Evolutionary conservation across 176 grass and related monocot genomes (phyloP).

Genomic region (Alloteropsis semialata): DNA sequence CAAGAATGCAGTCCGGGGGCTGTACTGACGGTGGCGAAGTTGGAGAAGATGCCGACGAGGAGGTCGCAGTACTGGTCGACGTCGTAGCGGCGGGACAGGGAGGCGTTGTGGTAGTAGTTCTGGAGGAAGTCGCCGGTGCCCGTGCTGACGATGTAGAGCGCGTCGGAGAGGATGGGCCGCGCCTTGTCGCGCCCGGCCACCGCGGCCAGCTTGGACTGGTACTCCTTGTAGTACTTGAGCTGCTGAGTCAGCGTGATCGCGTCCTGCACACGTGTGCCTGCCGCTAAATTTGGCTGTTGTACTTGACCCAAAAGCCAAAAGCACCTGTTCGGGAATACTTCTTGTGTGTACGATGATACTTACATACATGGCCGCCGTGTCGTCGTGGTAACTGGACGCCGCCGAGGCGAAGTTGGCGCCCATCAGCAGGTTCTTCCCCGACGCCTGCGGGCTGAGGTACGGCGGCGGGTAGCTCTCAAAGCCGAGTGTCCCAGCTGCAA

Average conservation of each 20-base stretch:
- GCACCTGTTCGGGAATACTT: no score
- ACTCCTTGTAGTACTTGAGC: conserved; percentile 71
- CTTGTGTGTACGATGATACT: no score
- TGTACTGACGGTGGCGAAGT: conserved; percentile 45
- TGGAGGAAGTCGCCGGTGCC: conserved; percentile 77
- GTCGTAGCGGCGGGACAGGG: conserved; percentile 42
- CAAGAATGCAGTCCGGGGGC: background rate
- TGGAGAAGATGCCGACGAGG: conserved; percentile 47
- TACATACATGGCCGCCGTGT: conserved; percentile 69
- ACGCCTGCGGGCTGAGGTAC: conserved; percentile 68
- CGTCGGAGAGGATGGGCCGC: conserved; percentile 44
- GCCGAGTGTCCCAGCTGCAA: conserved; percentile 60
- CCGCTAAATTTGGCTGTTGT: background rate
- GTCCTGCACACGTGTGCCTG: conserved; percentile 41
- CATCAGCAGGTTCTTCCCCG: conserved; percentile 66
- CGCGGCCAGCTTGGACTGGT: conserved; percentile 53
- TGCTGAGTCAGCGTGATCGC: conserved; percentile 70
- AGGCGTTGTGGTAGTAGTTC: conserved; percentile 88
- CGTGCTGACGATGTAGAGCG: conserved; percentile 68
- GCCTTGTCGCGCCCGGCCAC: conserved; percentile 45
- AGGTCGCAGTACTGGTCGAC: conserved; percentile 51
- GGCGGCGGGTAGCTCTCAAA: conserved; percentile 53
- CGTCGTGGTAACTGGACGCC: conserved; percentile 68
- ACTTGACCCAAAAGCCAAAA: background rate
- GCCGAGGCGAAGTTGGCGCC: conserved; percentile 84